Conservation (phyloP, 495 filamentous ascomycete species). For the Xylaria telfairii region DNA sequence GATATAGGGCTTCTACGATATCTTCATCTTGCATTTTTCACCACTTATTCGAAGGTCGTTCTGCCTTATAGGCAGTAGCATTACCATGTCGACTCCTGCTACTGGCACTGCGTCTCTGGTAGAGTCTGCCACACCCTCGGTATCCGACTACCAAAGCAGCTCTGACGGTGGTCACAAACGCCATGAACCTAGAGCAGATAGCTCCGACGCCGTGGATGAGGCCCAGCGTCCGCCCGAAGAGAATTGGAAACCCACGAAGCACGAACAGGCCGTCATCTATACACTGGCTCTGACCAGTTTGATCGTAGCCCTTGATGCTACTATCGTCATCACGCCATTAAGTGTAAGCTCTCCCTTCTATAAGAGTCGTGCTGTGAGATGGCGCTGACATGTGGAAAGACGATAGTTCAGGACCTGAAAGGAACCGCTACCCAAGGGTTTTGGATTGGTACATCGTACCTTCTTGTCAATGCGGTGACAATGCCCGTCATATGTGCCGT, state of each 20-base stretch:
- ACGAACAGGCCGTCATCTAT: conserved; percentile 49
- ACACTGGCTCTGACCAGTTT: conserved; percentile 54
- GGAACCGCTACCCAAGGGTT: conserved; percentile 57
- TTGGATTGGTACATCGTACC: conserved; percentile 62
- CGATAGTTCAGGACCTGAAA: conserved; percentile 50
- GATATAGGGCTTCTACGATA: not conserved
- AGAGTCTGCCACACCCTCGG: conserved; percentile 3
- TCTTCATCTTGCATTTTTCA: not conserved
- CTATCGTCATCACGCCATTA: conserved; percentile 56
- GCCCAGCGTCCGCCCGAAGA: conserved; percentile 26
- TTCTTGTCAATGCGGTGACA: conserved; percentile 53
- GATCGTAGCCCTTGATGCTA: conserved; percentile 61
- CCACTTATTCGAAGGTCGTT: not conserved
- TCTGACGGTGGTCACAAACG: not conserved
- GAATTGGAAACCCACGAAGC: conserved; percentile 44
- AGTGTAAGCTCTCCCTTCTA: conserved; percentile 34
- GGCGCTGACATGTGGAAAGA: conserved; percentile 29
- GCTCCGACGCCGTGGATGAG: conserved; percentile 8
- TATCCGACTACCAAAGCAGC: conserved; percentile 14
- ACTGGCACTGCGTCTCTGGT: not conserved
- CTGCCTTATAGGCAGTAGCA: not conserved
- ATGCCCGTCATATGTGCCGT: conserved; percentile 57
- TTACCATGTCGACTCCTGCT: conserved; percentile 9
- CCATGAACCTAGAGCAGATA: not conserved
- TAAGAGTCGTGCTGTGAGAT: not conserved